Percentiles rank a stretch among this genome's conserved stretches.
These are phyloP conservation scores for Phallus indusiatus DNA, from an alignment of 768 basidiomycete genomes.

Conservation along the genomic window DNA sequence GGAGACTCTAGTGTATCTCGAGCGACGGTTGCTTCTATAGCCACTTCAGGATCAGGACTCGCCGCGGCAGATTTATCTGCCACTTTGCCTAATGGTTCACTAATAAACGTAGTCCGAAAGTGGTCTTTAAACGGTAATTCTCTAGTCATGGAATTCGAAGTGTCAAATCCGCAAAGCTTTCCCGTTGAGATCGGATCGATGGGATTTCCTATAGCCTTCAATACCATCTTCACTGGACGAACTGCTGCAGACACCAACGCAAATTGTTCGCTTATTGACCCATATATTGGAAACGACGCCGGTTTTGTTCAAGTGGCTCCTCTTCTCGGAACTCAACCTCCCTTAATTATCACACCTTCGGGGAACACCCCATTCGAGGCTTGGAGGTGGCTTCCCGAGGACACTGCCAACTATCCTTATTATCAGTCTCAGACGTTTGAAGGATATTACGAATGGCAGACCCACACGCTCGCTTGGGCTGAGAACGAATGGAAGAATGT, in stretches of 20 bases:
- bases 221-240: slow-evolving; percentile 49
- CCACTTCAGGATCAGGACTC: slow-evolving; percentile 34
- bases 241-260: slow-evolving; percentile 43
- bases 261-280: slow-evolving; percentile 45
- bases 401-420: slow-evolving; percentile 32
- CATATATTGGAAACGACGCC: slow-evolving; percentile 48
- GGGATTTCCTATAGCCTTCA: slow-evolving; percentile 45
- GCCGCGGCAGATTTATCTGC: slow-evolving; percentile 41
- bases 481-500: slow-evolving; percentile 44
- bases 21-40: slow-evolving; percentile 26
- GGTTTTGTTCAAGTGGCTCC: slow-evolving; percentile 46
- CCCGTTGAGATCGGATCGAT: slow-evolving; percentile 47
- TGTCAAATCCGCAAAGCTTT: slow-evolving; percentile 35
- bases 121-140: slow-evolving; percentile 35
- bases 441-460: slow-evolving; percentile 50
- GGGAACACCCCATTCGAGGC: slow-evolving; percentile 42
- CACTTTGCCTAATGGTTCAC: slow-evolving; percentile 35
- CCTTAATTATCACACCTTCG: slow-evolving; percentile 39
- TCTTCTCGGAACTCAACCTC: slow-evolving; percentile 43
- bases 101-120: slow-evolving; percentile 41
- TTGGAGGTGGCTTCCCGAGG: slow-evolving; percentile 47
- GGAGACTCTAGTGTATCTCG: slow-evolving; percentile 38
- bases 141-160: slow-evolving; percentile 41
- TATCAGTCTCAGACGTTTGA: slow-evolving; percentile 56
- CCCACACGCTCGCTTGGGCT: slow-evolving; percentile 47